A percentile compares a stretch with the other conserved stretches of the same genome.
These are phyloP conservation scores for Cystofilobasidium macerans DNA, from an alignment of 768 basidiomycete genomes.

Conservation along the genomic window DNA sequence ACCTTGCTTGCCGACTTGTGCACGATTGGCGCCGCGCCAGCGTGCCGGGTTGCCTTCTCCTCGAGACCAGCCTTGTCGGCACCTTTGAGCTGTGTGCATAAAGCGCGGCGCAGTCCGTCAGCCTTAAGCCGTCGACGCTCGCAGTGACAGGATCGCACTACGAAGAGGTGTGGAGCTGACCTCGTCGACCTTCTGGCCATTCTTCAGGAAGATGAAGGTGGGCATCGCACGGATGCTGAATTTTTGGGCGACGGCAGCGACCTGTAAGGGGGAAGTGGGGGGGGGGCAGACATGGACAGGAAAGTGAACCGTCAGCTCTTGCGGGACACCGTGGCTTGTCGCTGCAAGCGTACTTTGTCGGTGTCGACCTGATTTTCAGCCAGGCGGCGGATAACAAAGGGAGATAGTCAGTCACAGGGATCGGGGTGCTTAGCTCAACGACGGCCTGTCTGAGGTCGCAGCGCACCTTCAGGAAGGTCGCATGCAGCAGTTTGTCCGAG, in stretches of 20 bases:
- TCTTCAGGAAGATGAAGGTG: conserved; percentile 39
- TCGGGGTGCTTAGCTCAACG: too few species aligned
- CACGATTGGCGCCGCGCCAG: conserved; percentile 32
- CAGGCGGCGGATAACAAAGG: too few species aligned
- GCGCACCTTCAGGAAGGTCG: conserved; percentile 20
- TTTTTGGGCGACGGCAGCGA: conserved; percentile 32
- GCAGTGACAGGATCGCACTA: too few species aligned
- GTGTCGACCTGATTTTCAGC: conserved; percentile 38
- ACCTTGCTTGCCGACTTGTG: conserved; percentile 26
- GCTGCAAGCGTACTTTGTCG: too few species aligned
- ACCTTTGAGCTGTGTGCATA: conserved; percentile 32
- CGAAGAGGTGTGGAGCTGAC: conserved; percentile 29
- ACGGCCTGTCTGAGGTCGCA: neutral
- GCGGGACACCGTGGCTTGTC: too few species aligned
- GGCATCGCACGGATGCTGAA: conserved; percentile 37
- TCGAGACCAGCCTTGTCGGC: conserved; percentile 36
- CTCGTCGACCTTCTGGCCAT: conserved; percentile 37
- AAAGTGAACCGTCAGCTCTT: too few species aligned
- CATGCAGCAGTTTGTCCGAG: conserved; percentile 26
- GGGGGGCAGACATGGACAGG: too few species aligned
- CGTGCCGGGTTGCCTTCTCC: conserved; percentile 33
- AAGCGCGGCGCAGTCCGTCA: too few species aligned
- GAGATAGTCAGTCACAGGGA: too few species aligned
- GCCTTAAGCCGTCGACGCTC: too few species aligned
- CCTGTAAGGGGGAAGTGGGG: too few species aligned